Evolutionary conservation across 495 filamentous ascomycete species (phyloP).

Genomic region (Penicillium atrosanguineum): DNA sequence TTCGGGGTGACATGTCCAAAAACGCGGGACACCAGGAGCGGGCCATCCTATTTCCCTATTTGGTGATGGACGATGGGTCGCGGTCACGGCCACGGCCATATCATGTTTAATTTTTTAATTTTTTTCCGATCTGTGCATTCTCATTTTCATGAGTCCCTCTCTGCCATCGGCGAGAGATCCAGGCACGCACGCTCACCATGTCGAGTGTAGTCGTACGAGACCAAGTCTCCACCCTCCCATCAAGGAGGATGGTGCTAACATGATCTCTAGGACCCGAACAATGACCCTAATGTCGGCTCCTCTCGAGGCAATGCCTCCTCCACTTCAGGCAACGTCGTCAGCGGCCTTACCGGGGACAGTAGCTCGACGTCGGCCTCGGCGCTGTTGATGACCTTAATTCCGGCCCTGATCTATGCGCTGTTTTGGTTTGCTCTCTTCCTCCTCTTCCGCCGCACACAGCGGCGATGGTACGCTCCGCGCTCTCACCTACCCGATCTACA

Average conservation of each 20-base stretch:
- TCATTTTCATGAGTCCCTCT: background rate
- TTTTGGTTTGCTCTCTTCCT: constrained; percentile 72
- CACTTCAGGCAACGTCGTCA: constrained; percentile 33
- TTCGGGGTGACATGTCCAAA: constrained; percentile 33
- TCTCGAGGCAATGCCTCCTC: constrained; percentile 42
- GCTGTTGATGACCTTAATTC: constrained; percentile 68
- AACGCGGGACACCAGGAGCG: constrained; percentile 12
- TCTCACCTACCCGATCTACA: constrained; percentile 73
- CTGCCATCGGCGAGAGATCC: background rate
- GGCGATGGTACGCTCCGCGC: constrained; percentile 77
- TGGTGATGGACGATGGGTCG: constrained; percentile 13
- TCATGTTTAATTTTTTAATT: too few relatives aligned
- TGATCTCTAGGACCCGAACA: constrained; percentile 31
- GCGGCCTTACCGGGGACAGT: constrained; percentile 26
- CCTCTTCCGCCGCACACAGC: constrained; percentile 66
- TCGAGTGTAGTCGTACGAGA: constrained; percentile 12
- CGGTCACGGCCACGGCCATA: background rate
- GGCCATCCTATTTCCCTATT: constrained; percentile 6
- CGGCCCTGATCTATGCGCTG: constrained; percentile 62
- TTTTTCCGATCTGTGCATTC: background rate
- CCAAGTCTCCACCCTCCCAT: background rate
- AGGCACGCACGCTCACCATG: constrained; percentile 10
- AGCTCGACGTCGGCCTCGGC: constrained; percentile 48
- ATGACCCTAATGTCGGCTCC: constrained; percentile 44
- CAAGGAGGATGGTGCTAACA: background rate